Evolutionary conservation across 2,329 filamentous ascomycete species (phyloP), one percentile per base, ranked within the genome.

Genomic region (Orbilia ellipsospora): DNA sequence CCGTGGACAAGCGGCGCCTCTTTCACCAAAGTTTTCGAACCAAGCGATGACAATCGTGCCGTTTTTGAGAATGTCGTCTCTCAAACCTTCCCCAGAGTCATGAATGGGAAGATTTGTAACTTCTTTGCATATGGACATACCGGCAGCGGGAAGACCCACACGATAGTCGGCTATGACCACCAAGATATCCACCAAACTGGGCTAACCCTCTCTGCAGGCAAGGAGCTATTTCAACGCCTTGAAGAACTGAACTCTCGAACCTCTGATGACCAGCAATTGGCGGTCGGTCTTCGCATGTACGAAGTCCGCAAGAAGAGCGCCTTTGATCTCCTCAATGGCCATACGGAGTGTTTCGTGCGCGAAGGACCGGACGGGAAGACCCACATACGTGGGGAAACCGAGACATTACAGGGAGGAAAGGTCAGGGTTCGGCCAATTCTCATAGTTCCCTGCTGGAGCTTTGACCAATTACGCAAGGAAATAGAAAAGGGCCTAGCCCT

Each of bases 101-200:
- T 84, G 28, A 59, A 78, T 10, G 83, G 83, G 2, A 78, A 78
- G 13, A 82, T 78, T 12, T 84, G 83, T 79, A 84, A 82, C 60
- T 82, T 83, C 78, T 84, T 84, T 69, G 83, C 83, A 8, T 84
- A 84, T 64, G 83, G 83, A 2, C 83, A 84, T 77, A 83, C 83
- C 1, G 82, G 78, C 10, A 84, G 82, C 63, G 83, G 83, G 0
- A 84, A 84, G 72, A 81, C 82, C 0, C 83, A 83, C 69, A 84
- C 82, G 0, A 82, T 83, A 56, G 80, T 85, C 5, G 84, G 84
- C 1, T 84, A 84, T 59, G 81, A 84, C 16, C 82, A 81, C 52
- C 79, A 83, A 4, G 72, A 81, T 1, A 31, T 52, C 0, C 70
- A 81, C 2, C 70, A 83, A 20, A 80, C 83, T 26, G 83, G 83